Evolutionary conservation across 768 basidiomycete genomes (phyloP), one percentile per base, ranked within the genome.

Genomic region (Tricholoma saponaceum): DNA sequence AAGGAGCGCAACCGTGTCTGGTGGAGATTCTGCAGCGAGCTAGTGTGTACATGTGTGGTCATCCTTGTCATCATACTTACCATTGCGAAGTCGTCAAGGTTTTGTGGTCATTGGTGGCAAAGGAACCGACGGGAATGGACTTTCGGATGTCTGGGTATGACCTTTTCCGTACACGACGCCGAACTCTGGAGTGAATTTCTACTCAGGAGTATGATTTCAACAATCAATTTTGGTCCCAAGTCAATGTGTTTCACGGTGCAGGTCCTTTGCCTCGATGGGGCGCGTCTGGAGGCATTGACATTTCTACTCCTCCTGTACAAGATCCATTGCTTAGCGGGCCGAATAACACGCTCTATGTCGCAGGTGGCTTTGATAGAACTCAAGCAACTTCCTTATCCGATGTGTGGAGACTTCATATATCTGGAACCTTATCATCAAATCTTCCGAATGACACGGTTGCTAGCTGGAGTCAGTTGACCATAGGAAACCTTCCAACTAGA

Each of bases 11-110:
- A 83, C 86, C 26, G 65, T 90, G 39, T 74, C 80, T 43, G 91
- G 88, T 5, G 72, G 75, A 20, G 91, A 92, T 73, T 82, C 81
- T 60, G 90, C 89, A 46, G 88, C 89, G 10, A 92, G 86, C 87
- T 89, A 92, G 90, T 90, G 57, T 62, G 89, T 80, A 39, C 26
- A 63, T 44, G 53, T 32, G 25, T 25, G 12, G 46, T 28, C 39
- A 26, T 30, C 49, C 47, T 22, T 59, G 5, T 33, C 58, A 62
- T 57, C 51, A 65, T 52, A 59, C 58, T 53, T 55, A n/a, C 54
- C 37, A 52, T 58, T 60, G 35, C 51, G 12, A 60, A 91, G 89
- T 67, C 90, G 91, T 39, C 80, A 81, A 55, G 87, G 84, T 23
- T 88, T 92, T 66, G 72, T 92, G 30, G 73, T 93, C 14, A 79